Evolutionary conservation across 345 rosid species (phyloP), one percentile per base, ranked within the genome.

Genomic region (Isatis tinctoria): DNA sequence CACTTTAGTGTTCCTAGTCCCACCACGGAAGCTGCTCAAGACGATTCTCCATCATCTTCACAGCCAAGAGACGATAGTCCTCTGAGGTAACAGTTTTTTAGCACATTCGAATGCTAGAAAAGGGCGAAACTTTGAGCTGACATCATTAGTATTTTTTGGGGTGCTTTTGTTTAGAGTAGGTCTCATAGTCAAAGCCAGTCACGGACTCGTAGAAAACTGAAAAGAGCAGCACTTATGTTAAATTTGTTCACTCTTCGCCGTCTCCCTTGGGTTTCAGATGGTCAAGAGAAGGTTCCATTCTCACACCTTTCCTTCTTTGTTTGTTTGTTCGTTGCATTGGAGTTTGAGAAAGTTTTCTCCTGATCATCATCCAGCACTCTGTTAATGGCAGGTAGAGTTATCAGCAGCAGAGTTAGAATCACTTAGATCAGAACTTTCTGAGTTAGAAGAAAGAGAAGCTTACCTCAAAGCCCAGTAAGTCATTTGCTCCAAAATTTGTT

Each of bases 401-500:
- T 77, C 87, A 69, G 89, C 82, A 53, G 82, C 81, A 9, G 97
- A 95, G 78, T 77, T 95, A 18, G 97, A 84, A 74, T 88, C 93
- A 27, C 96, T 95, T 77, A 80, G 86, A 70, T 70, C 99, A 60
- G 93, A 88, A 75, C 83, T 95, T 18, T 85, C 88, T 60, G 93
- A 86, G 53, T 40, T 90, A 68, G 99, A 95, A 86, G 97, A 95
- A 75, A 88, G 92, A 74, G 97, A 88, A 81, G 84, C 97, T 76
- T 83, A 84, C 83, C 85, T 90, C 72, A 92, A 85, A 81, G 99
- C 99, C 11, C 97, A 83, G 97, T 92, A 82, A 84, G 93, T 60
- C 17, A 64, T 52, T 66, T 44, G 8, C 45, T 76, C 70, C 10
- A 10, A 37, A 20, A 22, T 6, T 40, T 39, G 41, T 62, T 24